Evolutionary conservation across 208 protist genomes (phyloP).

Genomic region (Crithidia mellificae): DNA sequence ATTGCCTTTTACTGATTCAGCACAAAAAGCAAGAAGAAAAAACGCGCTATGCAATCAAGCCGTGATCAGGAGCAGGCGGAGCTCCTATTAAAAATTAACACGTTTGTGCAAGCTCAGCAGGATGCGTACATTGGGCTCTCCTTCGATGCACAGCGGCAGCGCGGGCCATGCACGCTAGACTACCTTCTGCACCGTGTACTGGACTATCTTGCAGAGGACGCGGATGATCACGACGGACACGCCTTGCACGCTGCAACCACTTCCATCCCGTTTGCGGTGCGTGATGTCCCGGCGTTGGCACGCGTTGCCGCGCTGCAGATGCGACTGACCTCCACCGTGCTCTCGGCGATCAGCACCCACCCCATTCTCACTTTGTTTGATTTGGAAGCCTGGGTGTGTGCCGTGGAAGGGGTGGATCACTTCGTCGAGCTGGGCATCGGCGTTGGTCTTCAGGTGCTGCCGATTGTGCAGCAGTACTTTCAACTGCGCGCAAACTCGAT

Average conservation of each 20-base stretch:
- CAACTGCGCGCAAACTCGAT: conserved; percentile 32
- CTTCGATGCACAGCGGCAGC: conserved; percentile 19
- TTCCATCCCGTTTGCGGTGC: conserved; percentile 56
- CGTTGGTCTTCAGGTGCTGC: conserved; percentile 46
- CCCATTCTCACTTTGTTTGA: conserved; percentile 83
- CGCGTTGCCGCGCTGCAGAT: conserved; percentile 49
- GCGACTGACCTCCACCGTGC: conserved; percentile 52
- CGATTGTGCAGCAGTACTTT: conserved; percentile 77
- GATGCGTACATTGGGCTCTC: conserved; percentile 8
- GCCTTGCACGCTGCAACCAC: not conserved
- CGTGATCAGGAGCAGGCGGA: not conserved
- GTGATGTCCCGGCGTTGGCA: conserved; percentile 55
- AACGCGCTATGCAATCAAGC: not conserved
- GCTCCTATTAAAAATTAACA: conserved; percentile 14
- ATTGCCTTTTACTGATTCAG: not conserved
- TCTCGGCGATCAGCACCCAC: conserved; percentile 60
- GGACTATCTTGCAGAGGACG: not conserved
- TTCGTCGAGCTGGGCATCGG: conserved; percentile 75
- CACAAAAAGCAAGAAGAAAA: no score
- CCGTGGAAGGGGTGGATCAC: conserved; percentile 42
- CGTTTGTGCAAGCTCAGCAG: conserved; percentile 16
- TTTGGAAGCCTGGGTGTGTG: conserved; percentile 67
- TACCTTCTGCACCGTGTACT: conserved; percentile 13
- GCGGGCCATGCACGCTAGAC: conserved; percentile 25
- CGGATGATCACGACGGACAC: not conserved